These are phyloP conservation scores for Nemania serpens DNA, from an alignment of 2,329 filamentous ascomycete species.

Conservation along the genomic window DNA sequence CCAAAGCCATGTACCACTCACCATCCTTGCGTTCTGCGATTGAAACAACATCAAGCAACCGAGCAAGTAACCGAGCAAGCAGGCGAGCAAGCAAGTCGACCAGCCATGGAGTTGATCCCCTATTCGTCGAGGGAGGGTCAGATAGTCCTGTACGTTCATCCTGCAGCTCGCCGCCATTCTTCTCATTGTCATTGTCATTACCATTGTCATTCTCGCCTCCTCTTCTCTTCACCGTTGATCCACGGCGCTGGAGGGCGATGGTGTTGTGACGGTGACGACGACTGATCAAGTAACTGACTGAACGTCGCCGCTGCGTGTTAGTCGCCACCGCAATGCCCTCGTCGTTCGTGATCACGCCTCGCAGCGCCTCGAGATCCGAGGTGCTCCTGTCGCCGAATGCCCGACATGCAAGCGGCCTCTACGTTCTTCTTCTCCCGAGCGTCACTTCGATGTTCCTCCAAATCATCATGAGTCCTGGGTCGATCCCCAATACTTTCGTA, in stretches of 20 bases:
- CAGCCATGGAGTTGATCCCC: conserved; percentile 71
- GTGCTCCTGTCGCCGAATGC: conserved; percentile 69
- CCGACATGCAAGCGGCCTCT: conserved; percentile 87
- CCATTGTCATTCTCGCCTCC: background rate
- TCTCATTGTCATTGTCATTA: background rate
- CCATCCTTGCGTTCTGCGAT: conserved; percentile 20
- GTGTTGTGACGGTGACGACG: background rate
- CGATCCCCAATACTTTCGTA: conserved; percentile 91
- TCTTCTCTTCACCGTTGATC: background rate
- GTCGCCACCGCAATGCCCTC: conserved; percentile 89
- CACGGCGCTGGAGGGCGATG: background rate
- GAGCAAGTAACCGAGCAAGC: background rate
- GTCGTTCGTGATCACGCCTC: conserved; percentile 89
- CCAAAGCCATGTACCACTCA: conserved; percentile 8
- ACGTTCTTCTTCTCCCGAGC: conserved; percentile 54
- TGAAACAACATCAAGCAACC: conserved; percentile 5
- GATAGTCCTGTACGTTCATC: conserved; percentile 73
- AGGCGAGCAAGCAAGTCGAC: conserved; percentile 7
- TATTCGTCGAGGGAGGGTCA: conserved; percentile 75
- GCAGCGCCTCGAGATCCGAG: conserved; percentile 81
- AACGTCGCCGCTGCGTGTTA: conserved; percentile 44
- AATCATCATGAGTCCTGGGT: conserved; percentile 70
- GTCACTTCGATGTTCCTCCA: conserved; percentile 52
- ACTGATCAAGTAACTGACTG: conserved; percentile 8
- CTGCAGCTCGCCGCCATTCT: background rate